Percentiles rank a stretch among this genome's conserved stretches.
phyloP scores from a whole-genome alignment of 2,329 filamentous ascomycete species.

The Lecanoromycetidae sp. region DNA sequence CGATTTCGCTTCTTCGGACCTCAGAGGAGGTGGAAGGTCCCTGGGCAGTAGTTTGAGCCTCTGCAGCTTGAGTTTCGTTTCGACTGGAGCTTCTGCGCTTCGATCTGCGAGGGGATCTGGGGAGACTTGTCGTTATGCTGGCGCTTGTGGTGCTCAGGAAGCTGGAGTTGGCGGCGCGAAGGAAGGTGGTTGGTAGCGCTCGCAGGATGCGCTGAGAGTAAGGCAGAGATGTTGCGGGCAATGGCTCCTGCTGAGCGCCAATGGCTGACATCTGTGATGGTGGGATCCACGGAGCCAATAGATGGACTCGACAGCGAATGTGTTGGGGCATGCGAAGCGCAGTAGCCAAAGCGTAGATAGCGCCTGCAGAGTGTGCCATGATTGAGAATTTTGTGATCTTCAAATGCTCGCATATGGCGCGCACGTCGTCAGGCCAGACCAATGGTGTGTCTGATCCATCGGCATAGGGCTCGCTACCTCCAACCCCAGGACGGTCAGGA shows the following conservation, averaged over 20 bases:
- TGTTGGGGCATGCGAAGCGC: slow-evolving; percentile 92
- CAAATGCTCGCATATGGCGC: slow-evolving; percentile 81
- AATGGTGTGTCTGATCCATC: slow-evolving; percentile 69
- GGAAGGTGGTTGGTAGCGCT: slow-evolving; percentile 74
- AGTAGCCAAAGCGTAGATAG: slow-evolving; percentile 94
- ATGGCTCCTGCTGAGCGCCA: slow-evolving; percentile 58
- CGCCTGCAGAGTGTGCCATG: slow-evolving; percentile 87
- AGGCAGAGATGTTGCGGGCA: slow-evolving; percentile 75
- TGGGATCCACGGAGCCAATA: slow-evolving; percentile 93
- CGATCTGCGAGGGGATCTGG: slow-evolving; percentile 49
- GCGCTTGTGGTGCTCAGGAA: slow-evolving; percentile 89
- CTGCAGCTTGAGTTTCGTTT: neutral
- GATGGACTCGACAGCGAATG: slow-evolving; percentile 84
- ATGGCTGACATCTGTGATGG: slow-evolving; percentile 83
- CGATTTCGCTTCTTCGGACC: neutral
- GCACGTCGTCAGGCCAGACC: slow-evolving; percentile 88
- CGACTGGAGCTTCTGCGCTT: slow-evolving; percentile 41
- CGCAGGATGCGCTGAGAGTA: slow-evolving; percentile 84
- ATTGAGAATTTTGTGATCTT: slow-evolving; percentile 95
- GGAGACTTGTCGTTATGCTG: slow-evolving; percentile 66
- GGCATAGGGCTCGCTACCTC: slow-evolving; percentile 74
- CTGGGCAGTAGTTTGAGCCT: neutral
- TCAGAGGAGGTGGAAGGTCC: neutral
- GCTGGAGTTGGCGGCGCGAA: slow-evolving; percentile 88
- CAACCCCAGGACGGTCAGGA: slow-evolving; percentile 84